These are phyloP conservation scores for Ceratobasidium sp. DNA, from an alignment of 1,284 basidiomycete species.

Conservation along the genomic window DNA sequence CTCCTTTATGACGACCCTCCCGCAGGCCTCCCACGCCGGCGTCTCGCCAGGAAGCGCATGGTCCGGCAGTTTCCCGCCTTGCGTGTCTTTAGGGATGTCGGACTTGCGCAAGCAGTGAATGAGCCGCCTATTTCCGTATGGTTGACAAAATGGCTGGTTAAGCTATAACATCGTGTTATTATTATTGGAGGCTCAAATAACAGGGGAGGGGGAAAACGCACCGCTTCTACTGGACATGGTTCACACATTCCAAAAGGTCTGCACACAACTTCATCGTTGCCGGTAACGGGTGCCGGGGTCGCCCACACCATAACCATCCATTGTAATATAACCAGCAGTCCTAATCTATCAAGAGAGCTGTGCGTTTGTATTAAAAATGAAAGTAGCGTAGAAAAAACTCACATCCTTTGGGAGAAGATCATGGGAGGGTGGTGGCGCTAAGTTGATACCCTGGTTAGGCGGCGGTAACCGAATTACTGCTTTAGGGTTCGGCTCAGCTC, in stretches of 20 bases:
- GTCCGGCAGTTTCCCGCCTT: conserved; percentile 11
- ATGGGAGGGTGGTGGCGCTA: conserved; percentile 23
- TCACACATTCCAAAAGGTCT: conserved; percentile 73
- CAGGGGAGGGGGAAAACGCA: conserved; percentile 58
- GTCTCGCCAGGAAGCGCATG: conserved; percentile 64
- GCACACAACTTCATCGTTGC: conserved; percentile 25
- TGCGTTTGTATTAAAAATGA: not conserved
- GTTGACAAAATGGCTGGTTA: conserved; percentile 86
- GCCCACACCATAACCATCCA: not conserved
- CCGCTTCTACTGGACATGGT: conserved; percentile 81
- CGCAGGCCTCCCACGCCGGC: conserved; percentile 90
- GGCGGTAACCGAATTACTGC: conserved; percentile 27
- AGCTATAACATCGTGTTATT: conserved; percentile 65
- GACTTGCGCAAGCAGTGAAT: conserved; percentile 72
- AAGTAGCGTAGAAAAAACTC: not conserved
- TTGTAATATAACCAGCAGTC: conserved; percentile 4
- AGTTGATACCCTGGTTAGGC: conserved; percentile 2
- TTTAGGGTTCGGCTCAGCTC: conserved; percentile 32
- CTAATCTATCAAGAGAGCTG: not conserved
- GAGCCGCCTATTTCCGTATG: conserved; percentile 87
- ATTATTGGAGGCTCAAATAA: no score
- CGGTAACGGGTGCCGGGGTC: conserved; percentile 1
- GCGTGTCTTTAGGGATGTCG: conserved; percentile 32
- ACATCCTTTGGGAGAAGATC: conserved; percentile 13
- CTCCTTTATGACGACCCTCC: conserved; percentile 80